Evolutionary conservation across 1,284 basidiomycete species (phyloP).

Genomic region (Jaminaea rosea): DNA sequence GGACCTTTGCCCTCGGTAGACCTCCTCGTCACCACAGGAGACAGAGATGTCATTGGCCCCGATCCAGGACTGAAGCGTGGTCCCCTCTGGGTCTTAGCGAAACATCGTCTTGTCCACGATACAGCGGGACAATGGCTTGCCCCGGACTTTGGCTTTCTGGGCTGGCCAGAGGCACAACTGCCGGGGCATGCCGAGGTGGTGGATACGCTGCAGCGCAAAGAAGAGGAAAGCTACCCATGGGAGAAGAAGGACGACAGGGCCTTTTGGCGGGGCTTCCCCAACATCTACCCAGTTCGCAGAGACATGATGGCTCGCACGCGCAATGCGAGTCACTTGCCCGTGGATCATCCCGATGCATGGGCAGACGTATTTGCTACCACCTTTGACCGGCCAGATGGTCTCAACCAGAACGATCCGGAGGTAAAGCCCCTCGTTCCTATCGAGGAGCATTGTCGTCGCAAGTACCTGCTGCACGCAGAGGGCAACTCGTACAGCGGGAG

Average conservation of each 20-base stretch:
- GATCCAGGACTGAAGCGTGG: neutral
- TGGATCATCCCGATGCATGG: neutral
- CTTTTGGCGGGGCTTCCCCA: neutral
- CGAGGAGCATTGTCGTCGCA: conserved; percentile 24
- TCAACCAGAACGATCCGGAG: neutral
- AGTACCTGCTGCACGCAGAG: conserved; percentile 30
- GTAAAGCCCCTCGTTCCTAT: conserved; percentile 19
- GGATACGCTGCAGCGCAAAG: conserved; percentile 8
- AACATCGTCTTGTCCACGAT: neutral
- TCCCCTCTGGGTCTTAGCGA: neutral
- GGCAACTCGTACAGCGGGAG: conserved; percentile 30
- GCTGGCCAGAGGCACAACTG: conserved; percentile 29
- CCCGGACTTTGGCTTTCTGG: conserved; percentile 32
- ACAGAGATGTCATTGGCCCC: neutral
- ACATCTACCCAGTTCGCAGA: neutral
- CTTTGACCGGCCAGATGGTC: too few species aligned
- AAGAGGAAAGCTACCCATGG: conserved; percentile 19
- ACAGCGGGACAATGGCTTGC: neutral
- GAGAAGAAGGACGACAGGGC: conserved; percentile 9
- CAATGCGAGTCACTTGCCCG: neutral
- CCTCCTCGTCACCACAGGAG: neutral
- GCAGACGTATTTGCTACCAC: neutral
- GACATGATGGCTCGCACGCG: neutral
- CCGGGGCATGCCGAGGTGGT: conserved; percentile 25
- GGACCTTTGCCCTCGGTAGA: neutral